Evolutionary conservation across 2,329 filamentous ascomycete genomes (phyloP).

Genomic region (Neodidymelliopsis sp.): DNA sequence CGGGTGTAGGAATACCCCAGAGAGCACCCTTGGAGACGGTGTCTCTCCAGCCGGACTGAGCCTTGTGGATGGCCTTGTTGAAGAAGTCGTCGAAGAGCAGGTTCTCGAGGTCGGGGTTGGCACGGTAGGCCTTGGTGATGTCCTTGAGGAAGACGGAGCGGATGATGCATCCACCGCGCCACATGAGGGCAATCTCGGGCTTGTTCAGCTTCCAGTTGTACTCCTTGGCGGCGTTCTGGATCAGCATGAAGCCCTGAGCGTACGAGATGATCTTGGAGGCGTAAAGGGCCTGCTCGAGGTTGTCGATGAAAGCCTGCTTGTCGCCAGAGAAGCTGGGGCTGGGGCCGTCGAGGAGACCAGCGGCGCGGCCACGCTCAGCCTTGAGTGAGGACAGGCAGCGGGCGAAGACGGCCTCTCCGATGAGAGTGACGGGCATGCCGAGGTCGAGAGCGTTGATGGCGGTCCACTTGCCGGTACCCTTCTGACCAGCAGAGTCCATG

Average conservation of each 20-base stretch:
- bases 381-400: constrained; percentile 95
- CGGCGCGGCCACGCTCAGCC: constrained; percentile 85
- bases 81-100: constrained; percentile 99
- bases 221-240: constrained; percentile 96
- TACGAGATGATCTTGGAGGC: constrained; percentile 99
- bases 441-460: constrained; percentile 98
- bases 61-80: constrained; percentile 98
- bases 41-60: constrained; percentile 67
- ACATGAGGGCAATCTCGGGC: constrained; percentile 99
- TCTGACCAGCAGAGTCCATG: constrained; percentile 96
- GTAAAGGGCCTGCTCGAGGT: constrained; percentile 98
- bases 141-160: constrained; percentile 99
- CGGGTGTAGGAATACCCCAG: constrained; percentile 93
- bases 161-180: constrained; percentile 99
- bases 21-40: constrained; percentile 90
- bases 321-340: constrained; percentile 83
- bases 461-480: constrained; percentile 99
- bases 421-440: constrained; percentile 97
- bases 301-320: constrained; percentile 91
- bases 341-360: constrained; percentile 79
- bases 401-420: constrained; percentile 94
- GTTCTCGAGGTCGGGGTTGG: constrained; percentile 94
- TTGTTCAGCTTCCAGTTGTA: constrained; percentile 99
- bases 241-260: constrained; percentile 99
- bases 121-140: constrained; percentile 96